Conservation (phyloP, 352 stramenopile genomes). For the Phytophthora aleatoria region DNA sequence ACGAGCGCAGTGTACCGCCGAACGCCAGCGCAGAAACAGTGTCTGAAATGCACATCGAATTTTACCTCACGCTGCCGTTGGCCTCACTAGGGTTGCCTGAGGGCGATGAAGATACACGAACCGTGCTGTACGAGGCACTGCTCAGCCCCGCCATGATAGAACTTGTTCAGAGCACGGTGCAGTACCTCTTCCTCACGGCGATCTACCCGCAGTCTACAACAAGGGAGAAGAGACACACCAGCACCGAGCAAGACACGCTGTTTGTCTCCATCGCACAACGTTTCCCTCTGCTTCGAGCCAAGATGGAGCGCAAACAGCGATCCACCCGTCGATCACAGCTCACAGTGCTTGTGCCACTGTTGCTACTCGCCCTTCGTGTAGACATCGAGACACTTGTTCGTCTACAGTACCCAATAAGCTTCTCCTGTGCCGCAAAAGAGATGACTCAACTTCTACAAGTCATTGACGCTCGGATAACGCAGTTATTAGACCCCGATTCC, state of each 20-base stretch:
- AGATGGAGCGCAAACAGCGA: constrained; percentile 26
- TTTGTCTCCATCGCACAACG: constrained; percentile 48
- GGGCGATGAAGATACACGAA: constrained; percentile 28
- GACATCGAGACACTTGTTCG: constrained; percentile 66
- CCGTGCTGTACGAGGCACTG: constrained; percentile 39
- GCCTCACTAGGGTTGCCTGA: constrained; percentile 43
- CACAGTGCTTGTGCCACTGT: constrained; percentile 49
- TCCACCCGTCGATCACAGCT: constrained; percentile 12
- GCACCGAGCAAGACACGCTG: constrained; percentile 38
- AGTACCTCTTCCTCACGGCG: constrained; percentile 51
- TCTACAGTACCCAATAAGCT: constrained; percentile 65
- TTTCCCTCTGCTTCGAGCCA: constrained; percentile 38
- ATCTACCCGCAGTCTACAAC: constrained; percentile 28
- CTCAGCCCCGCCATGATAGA: constrained; percentile 32
- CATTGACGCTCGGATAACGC: constrained; percentile 49
- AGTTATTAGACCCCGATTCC: constrained; percentile 57
- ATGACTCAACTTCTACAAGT: constrained; percentile 50
- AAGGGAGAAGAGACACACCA: background rate
- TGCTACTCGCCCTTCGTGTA: constrained; percentile 65
- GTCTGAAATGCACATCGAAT: constrained; percentile 51
- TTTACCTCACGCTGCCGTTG: constrained; percentile 53
- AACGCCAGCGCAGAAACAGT: constrained; percentile 40
- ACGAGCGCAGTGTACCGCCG: constrained; percentile 43
- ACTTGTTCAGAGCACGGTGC: constrained; percentile 41
- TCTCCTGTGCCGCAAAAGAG: constrained; percentile 36